Evolutionary conservation across 805 yeast genomes (phyloP), one percentile per base, ranked within the genome.

Genomic region (Kodamaea kaohsiungensis): DNA sequence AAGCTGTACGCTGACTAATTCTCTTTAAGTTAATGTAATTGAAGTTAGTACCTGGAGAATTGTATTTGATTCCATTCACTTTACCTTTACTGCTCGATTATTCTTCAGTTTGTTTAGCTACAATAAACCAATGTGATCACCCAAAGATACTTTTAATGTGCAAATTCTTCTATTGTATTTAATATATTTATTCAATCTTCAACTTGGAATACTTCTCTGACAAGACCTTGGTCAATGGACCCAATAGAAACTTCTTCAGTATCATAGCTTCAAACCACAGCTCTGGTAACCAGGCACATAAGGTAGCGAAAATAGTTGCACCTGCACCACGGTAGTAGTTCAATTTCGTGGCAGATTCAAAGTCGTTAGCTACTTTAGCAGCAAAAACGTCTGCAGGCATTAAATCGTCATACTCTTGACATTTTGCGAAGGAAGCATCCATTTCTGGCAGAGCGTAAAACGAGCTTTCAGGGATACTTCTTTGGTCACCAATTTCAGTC

Each of bases 401-500:
- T 30, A 10, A 5, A 12, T 8, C 10, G 3, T 3, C 84, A 89
- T 88, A 84, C 46, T 73, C 66, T 60, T 80, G 80, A 66, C 92
- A 77, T 43, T 65, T 69, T 19, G 65, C 70, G 55, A 86, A 71
- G 0, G 86, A 80, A 22, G 70, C 73, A 17, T 67, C 65, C 51
- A 85, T 84, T 50, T 80, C 88, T 2, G 81, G 79, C 33, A 70
- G 65, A 54, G 79, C 73, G 64, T 75, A 87, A 46, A 83, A 63
- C 0, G 91, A 86, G 22, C 64, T 68, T n/a, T 67, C 67, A 2
- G 89, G 88, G 35, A 87, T 65, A 0, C 82, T 78, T 59, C 90
- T 76, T 2, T 73, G 81, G 60, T 88, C 93, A 4, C n/a, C 43
- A 60, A 89, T 87, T 53, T 84, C 77, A 0, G 95, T 87, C 17